Conservation (phyloP, 2,329 filamentous ascomycete genomes). For the Trichophaea hybrida region DNA sequence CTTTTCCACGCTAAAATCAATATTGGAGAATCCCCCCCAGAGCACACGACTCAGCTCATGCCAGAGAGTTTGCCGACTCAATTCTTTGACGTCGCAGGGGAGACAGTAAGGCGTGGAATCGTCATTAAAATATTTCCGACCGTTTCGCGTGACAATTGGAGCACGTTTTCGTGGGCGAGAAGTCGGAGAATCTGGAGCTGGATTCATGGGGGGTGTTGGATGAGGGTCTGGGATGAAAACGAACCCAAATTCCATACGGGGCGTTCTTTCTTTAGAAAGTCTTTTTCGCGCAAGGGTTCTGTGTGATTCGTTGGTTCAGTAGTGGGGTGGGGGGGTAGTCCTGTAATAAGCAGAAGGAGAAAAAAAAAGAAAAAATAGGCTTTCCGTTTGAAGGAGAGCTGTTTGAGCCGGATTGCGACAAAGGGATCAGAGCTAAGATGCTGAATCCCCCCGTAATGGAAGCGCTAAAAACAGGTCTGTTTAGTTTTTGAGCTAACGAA, state of each 20-base stretch:
- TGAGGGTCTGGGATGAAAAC: background rate
- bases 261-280: too few relatives aligned
- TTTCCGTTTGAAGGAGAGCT: too few relatives aligned
- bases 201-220: background rate
- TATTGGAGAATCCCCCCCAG: slow-evolving; percentile 47
- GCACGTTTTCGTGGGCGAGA: background rate
- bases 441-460: too few relatives aligned
- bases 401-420: too few relatives aligned
- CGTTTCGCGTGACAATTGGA: slow-evolving; percentile 54
- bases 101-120: slow-evolving; percentile 60
- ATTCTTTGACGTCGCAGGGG: slow-evolving; percentile 71
- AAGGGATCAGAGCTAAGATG: too few relatives aligned
- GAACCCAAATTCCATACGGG: background rate
- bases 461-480: too few relatives aligned
- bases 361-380: too few relatives aligned
- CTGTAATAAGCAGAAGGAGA: too few relatives aligned
- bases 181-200: background rate
- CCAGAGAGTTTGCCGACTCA: slow-evolving; percentile 73
- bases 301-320: too few relatives aligned
- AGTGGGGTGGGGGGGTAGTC: too few relatives aligned
- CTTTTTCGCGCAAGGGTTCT: too few relatives aligned
- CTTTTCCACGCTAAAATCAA: slow-evolving; percentile 36
- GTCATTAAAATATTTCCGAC: slow-evolving; percentile 70
- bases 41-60: slow-evolving; percentile 69
- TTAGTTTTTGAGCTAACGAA: too few relatives aligned